Evolutionary conservation across 805 yeast genomes (phyloP).

Genomic region (Zygosaccharomyces bisporus): DNA sequence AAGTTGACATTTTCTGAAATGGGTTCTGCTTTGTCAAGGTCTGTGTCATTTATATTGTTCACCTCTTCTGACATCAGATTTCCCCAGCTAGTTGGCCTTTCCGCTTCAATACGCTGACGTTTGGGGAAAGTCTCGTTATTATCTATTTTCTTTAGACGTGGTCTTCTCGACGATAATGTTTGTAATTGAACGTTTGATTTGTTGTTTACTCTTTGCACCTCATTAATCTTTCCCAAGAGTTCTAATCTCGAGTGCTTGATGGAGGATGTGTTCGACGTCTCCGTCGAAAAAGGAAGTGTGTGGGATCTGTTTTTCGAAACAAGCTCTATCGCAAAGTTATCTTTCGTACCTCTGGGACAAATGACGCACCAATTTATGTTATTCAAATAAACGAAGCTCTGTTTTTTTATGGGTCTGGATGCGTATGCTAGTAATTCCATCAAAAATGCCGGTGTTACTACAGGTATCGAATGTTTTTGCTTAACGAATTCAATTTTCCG

Average conservation of each 20-base stretch:
- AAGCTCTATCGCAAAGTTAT: slow-evolving; percentile 24
- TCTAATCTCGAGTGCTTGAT: slow-evolving; percentile 5
- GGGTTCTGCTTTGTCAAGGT: slow-evolving; percentile 2
- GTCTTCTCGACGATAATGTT: slow-evolving; percentile 7
- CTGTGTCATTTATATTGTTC: slow-evolving; percentile 10
- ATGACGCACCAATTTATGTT: slow-evolving; percentile 35
- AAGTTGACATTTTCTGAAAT: not conserved
- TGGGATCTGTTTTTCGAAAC: not conserved
- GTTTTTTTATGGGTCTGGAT: slow-evolving; percentile 1
- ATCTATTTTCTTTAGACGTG: slow-evolving; percentile 3
- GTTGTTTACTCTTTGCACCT: not conserved
- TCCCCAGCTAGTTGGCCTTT: slow-evolving; percentile 33
- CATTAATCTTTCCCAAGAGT: slow-evolving; percentile 3
- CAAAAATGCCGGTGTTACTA: slow-evolving; percentile 33
- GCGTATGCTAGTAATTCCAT: slow-evolving; percentile 25
- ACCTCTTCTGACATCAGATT: slow-evolving; percentile 24
- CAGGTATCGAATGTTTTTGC: slow-evolving; percentile 31
- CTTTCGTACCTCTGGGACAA: slow-evolving; percentile 31
- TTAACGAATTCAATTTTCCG: slow-evolving; percentile 34
- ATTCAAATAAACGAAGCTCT: slow-evolving; percentile 19
- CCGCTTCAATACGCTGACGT: slow-evolving; percentile 2
- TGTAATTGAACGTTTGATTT: not conserved
- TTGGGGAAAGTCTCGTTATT: not conserved
- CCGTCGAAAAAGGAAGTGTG: slow-evolving; percentile 2
- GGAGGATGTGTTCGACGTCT: slow-evolving; percentile 1